These are phyloP conservation scores for Primulina eburnea DNA, from an alignment of 257 asterid genomes.

Conservation along the genomic window DNA sequence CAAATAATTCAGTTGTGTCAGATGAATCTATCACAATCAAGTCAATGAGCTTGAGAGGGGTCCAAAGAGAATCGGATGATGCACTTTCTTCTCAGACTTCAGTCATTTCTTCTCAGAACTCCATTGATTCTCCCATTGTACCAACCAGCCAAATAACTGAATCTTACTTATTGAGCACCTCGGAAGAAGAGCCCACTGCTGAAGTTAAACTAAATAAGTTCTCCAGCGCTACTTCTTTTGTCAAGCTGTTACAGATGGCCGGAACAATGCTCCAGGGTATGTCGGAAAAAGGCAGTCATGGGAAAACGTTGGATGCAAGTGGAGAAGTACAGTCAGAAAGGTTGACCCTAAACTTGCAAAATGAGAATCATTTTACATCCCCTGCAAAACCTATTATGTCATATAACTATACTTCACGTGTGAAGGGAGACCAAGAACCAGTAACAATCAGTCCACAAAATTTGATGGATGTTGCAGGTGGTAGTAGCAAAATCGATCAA, in stretches of 20 bases:
- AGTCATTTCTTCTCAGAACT: slow-evolving; percentile 65
- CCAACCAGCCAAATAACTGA: slow-evolving; percentile 49
- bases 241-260: slow-evolving; percentile 59
- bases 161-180: slow-evolving; percentile 45
- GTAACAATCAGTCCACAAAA: slow-evolving; percentile 5
- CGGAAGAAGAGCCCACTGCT: slow-evolving; percentile 44
- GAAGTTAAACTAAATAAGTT: slow-evolving; percentile 27
- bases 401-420: background rate
- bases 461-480: slow-evolving; percentile 21
- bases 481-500: slow-evolving; percentile 21
- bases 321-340: slow-evolving; percentile 31
- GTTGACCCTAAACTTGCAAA: slow-evolving; percentile 28
- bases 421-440: background rate
- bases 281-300: slow-evolving; percentile 32
- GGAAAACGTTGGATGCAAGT: slow-evolving; percentile 21
- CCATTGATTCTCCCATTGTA: slow-evolving; percentile 44
- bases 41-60: slow-evolving; percentile 35
- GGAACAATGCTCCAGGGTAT: slow-evolving; percentile 34
- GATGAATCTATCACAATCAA: slow-evolving; percentile 35
- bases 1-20: slow-evolving; percentile 34
- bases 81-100: slow-evolving; percentile 63
- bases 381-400: slow-evolving; percentile 22
- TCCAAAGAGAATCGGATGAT: slow-evolving; percentile 54
- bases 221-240: slow-evolving; percentile 41
- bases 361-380: slow-evolving; percentile 26